Evolutionary conservation across 331 rosid genomes (phyloP).

Genomic region (Telfairia occidentalis): DNA sequence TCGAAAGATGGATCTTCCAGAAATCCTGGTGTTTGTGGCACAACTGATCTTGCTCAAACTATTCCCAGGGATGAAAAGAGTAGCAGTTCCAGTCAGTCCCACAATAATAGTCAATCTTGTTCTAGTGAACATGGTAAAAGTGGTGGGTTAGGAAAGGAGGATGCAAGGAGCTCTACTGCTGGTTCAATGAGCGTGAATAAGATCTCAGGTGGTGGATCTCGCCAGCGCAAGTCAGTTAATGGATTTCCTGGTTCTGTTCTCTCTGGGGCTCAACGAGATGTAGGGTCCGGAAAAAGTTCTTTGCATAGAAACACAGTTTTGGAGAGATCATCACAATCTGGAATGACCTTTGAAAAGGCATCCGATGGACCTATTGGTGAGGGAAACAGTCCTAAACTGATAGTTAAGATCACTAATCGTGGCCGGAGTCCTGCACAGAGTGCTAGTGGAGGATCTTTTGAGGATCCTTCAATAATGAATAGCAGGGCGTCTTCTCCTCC

Average conservation of each 20-base stretch:
- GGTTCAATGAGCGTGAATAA: conserved; percentile 46
- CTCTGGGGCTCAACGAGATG: conserved; percentile 46
- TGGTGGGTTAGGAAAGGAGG: conserved; percentile 52
- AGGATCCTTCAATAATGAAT: conserved; percentile 33
- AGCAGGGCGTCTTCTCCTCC: conserved; percentile 53
- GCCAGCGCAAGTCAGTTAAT: conserved; percentile 50
- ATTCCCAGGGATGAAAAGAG: conserved; percentile 65
- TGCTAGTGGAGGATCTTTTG: conserved; percentile 44
- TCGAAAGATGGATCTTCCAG: conserved; percentile 41
- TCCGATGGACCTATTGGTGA: conserved; percentile 35
- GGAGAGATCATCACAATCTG: conserved; percentile 42
- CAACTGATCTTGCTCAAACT: conserved; percentile 44
- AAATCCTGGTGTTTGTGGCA: conserved; percentile 25
- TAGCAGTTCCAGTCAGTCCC: conserved; percentile 88
- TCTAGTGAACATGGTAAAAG: conserved; percentile 61
- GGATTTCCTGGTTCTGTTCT: conserved; percentile 44
- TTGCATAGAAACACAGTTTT: conserved; percentile 31
- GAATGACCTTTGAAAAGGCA: conserved; percentile 37
- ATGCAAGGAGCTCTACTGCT: conserved; percentile 71
- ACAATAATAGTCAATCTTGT: conserved; percentile 72
- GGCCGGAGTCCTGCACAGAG: conserved; percentile 62
- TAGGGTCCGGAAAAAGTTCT: conserved; percentile 25
- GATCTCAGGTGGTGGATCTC: conserved; percentile 37
- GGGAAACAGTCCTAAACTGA: conserved; percentile 41
- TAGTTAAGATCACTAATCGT: conserved; percentile 55